Conservation (phyloP, 352 stramenopile species). For the Paralagenidium karlingii region DNA sequence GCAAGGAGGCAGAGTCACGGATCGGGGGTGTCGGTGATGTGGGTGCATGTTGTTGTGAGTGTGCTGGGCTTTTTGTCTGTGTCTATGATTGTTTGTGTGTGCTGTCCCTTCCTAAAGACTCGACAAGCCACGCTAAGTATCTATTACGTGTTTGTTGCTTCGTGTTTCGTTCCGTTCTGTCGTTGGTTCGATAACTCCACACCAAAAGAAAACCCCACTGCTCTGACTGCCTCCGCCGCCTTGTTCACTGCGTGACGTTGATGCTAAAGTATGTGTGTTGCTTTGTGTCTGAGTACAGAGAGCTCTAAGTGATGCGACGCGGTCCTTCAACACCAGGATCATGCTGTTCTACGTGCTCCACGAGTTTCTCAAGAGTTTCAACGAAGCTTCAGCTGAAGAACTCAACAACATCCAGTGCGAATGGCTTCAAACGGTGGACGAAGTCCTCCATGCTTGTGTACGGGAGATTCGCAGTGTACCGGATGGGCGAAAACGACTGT, state of each 20-base stretch:
- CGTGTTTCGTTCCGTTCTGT: neutral
- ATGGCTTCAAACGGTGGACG: slow-evolving; percentile 74
- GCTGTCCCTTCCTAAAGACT: neutral
- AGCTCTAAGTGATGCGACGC: slow-evolving; percentile 34
- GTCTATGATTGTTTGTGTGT: neutral
- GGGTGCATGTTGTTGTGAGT: neutral
- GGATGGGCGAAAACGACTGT: slow-evolving; percentile 59
- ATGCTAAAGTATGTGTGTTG: no score
- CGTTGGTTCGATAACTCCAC: neutral
- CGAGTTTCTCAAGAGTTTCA: slow-evolving; percentile 77
- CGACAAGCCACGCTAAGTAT: neutral
- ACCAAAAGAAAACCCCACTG: no score
- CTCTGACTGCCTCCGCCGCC: no score
- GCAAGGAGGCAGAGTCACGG: neutral
- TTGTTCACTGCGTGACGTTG: no score
- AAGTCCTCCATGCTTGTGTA: slow-evolving; percentile 55
- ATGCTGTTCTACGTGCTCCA: slow-evolving; percentile 84
- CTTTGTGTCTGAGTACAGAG: slow-evolving; percentile 15
- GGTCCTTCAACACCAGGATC: slow-evolving; percentile 64
- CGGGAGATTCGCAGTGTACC: slow-evolving; percentile 50
- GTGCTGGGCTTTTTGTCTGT: neutral
- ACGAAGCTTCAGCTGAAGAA: slow-evolving; percentile 21
- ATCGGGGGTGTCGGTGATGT: neutral
- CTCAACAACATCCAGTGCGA: slow-evolving; percentile 46
- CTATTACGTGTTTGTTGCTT: neutral